Conservation (phyloP, 257 asterid genomes). For the Jaltomata sinuosa region DNA sequence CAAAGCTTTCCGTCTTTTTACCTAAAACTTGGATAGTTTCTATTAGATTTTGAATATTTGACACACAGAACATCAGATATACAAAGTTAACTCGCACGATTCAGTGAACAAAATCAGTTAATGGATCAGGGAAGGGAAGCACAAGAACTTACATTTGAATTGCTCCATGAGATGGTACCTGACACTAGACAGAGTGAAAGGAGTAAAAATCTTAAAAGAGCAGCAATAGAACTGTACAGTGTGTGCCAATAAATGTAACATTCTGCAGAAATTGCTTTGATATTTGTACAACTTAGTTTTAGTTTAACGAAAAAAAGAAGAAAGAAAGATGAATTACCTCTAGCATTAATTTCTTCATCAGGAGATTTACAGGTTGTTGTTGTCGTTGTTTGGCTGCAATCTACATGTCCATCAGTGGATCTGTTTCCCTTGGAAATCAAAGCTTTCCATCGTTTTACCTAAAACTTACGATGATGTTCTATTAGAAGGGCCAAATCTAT, state of each 20-base stretch:
- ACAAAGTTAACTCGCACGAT: neutral
- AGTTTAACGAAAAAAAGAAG: neutral
- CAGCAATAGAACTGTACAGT: neutral
- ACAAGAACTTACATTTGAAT: neutral
- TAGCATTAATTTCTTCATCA: neutral
- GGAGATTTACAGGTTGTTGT: neutral
- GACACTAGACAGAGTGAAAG: neutral
- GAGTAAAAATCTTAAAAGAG: neutral
- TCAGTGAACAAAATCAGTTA: neutral
- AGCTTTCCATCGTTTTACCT: neutral
- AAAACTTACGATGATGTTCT: neutral
- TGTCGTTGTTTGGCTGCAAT: neutral
- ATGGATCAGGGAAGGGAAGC: neutral
- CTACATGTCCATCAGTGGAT: neutral
- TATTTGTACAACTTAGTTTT: neutral
- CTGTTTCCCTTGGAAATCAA: neutral
- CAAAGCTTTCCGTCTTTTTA: neutral
- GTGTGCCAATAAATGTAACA: neutral
- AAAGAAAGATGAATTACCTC: neutral
- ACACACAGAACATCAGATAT: neutral
- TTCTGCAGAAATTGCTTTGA: neutral
- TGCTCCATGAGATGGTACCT: constrained; percentile 12
- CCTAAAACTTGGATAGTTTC: neutral
- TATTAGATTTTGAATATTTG: neutral
- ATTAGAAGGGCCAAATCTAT: neutral